Percentiles rank a stretch among this genome's conserved stretches.
These are phyloP conservation scores for Stygiomarasmius scandens DNA, from an alignment of 1,284 basidiomycete genomes.

Conservation along the genomic window DNA sequence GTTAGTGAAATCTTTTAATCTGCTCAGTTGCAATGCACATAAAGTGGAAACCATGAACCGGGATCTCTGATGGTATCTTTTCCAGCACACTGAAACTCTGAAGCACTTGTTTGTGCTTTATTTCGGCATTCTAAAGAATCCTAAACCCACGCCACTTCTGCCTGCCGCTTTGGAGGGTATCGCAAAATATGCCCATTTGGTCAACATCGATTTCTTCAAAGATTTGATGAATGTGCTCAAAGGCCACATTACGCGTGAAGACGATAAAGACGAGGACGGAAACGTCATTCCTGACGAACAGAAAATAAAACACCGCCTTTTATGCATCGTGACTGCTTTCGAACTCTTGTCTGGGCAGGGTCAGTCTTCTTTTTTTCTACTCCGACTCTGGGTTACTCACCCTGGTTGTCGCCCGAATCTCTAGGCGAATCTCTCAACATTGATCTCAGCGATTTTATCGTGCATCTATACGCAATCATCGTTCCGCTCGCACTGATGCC, in stretches of 20 bases:
- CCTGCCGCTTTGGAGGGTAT: constrained; percentile 92
- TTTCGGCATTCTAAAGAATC: constrained; percentile 93
- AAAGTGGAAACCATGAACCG: constrained; percentile 9
- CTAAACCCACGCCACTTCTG: constrained; percentile 80
- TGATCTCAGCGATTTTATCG: constrained; percentile 90
- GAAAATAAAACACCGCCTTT: constrained; percentile 67
- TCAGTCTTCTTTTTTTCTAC: constrained; percentile 32
- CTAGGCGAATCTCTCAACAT: constrained; percentile 94
- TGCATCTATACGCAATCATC: constrained; percentile 73
- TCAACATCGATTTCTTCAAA: constrained; percentile 99
- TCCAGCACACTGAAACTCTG: constrained; percentile 94
- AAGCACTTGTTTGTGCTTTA: constrained; percentile 98
- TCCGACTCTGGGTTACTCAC: constrained; percentile 3
- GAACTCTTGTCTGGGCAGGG: constrained; percentile 97
- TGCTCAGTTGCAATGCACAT: neutral
- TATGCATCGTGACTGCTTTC: constrained; percentile 94
- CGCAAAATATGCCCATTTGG: constrained; percentile 91
- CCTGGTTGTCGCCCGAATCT: neutral
- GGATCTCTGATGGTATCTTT: constrained; percentile 1
- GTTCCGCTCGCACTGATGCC: constrained; percentile 58
- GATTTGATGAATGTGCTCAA: constrained; percentile 91
- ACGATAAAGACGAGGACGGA: constrained; percentile 43
- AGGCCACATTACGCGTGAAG: constrained; percentile 65
- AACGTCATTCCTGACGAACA: constrained; percentile 27
- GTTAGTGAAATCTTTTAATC: constrained; percentile 53